Base-by-base conservation (phyloP, 75 land plant species). In the Picea sitchensis region DNA sequence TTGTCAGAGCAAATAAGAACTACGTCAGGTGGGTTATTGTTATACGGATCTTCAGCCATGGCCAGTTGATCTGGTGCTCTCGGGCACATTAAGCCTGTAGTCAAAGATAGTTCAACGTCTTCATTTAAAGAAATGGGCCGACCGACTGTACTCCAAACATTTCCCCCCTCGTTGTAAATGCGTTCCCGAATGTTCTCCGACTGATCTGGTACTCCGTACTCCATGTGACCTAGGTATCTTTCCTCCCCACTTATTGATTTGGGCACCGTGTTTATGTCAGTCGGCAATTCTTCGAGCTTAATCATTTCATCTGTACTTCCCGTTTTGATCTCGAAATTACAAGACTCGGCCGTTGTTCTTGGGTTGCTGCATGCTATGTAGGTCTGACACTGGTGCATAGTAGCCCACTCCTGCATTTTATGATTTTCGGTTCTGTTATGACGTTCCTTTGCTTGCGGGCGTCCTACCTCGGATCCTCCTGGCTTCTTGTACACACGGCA, bases 401-500 rank as follows among this genome's bases (percentile, higher is more conserved):
- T 23, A 71, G n/a, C 3, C 18, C 9, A 38, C 51, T 9, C 73
- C 18, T 38, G 38, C 44, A 38, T 41, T 47, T 7, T n/a, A 8
- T 38, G 4, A 38, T 71, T 41, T 71, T 18, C 26, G 13, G 73
- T n/a, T 18, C 38, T 2, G 51, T 2, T 41, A 20, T 38, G 11
- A 6, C 3, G 17, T 67, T 67, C 71, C 20, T 67, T 34, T 34
- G 71, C 7, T 44, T 6, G 20, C 8, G 30, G 59, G 61, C 58
- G 81, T 32, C 82, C 88, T 31, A 87, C 91, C 54, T 84, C 93
- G 8, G 8, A 47, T 0, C 84, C 81, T 76, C 93, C 91, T 5
- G 95, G 78, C 83, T 93, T 84, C 79, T 88, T 93, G 90, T 92
- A 94, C 20, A 94, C 90, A 15, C 92, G 84, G 73, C 94, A 94